These are phyloP conservation scores for Trichophyton mentagrophytes DNA, from an alignment of 2,329 filamentous ascomycete species.

Conservation along the genomic window DNA sequence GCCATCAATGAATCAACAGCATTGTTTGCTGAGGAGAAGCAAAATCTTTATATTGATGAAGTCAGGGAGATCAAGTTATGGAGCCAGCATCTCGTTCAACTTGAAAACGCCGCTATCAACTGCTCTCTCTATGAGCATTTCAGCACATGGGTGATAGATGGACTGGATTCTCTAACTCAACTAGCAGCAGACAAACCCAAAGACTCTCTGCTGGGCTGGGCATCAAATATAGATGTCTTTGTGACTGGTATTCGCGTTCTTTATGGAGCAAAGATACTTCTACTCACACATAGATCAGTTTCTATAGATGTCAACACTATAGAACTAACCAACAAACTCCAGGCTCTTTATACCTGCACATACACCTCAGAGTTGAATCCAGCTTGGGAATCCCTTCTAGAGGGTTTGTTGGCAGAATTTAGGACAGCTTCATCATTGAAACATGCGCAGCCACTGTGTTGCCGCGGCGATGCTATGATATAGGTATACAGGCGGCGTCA, in stretches of 20 bases:
- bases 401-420: constrained; percentile 14
- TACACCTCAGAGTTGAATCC: background rate
- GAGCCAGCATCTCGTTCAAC: constrained; percentile 39
- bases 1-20: constrained; percentile 28
- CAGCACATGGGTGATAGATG: constrained; percentile 23
- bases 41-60: constrained; percentile 86
- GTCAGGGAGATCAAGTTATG: constrained; percentile 61
- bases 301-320: constrained; percentile 13
- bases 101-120: constrained; percentile 18
- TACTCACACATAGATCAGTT: constrained; percentile 14
- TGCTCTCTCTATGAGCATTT: constrained; percentile 16
- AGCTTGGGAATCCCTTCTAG: constrained; percentile 14
- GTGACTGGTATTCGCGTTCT: constrained; percentile 30
- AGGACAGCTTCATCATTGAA: background rate
- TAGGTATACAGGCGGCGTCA: background rate
- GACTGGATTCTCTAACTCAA: constrained; percentile 20
- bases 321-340: constrained; percentile 17
- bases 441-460: background rate
- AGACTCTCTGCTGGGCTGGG: constrained; percentile 62
- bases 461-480: background rate
- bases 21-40: constrained; percentile 79
- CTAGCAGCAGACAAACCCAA: constrained; percentile 22
- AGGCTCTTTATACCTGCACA: constrained; percentile 14
- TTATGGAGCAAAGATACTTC: constrained; percentile 25
- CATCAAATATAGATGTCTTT: constrained; percentile 55